Evolutionary conservation across 495 filamentous ascomycete species (phyloP).

Genomic region (Evansstolkia leycettana): DNA sequence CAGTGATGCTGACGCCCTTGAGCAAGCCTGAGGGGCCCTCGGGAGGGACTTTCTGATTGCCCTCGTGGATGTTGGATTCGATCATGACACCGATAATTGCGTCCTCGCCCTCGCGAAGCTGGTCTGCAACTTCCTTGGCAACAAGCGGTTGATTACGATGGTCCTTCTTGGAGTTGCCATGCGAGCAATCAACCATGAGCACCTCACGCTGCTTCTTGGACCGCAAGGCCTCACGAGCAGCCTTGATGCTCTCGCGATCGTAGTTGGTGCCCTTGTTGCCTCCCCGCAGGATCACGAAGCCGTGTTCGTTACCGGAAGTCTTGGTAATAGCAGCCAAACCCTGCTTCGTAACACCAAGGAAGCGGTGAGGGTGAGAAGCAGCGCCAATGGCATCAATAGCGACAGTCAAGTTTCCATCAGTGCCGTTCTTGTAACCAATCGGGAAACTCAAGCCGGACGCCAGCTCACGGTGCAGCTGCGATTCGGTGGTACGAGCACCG

Average conservation of each 20-base stretch:
- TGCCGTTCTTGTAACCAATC: slow-evolving; percentile 98
- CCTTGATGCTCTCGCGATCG: slow-evolving; percentile 67
- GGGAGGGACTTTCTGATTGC: slow-evolving; percentile 82
- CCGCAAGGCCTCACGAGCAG: slow-evolving; percentile 63
- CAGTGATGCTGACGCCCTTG: slow-evolving; percentile 93
- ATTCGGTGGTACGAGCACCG: slow-evolving; percentile 94
- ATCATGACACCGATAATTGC: slow-evolving; percentile 97
- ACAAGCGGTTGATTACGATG: slow-evolving; percentile 86
- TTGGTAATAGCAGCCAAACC: slow-evolving; percentile 90
- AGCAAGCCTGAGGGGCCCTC: slow-evolving; percentile 70
- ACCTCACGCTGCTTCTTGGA: slow-evolving; percentile 81
- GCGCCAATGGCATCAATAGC: slow-evolving; percentile 94
- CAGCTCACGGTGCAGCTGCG: slow-evolving; percentile 87
- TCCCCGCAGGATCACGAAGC: slow-evolving; percentile 90
- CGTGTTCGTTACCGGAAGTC: slow-evolving; percentile 87
- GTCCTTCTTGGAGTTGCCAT: slow-evolving; percentile 59
- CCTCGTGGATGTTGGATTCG: slow-evolving; percentile 94
- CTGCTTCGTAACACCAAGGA: slow-evolving; percentile 99
- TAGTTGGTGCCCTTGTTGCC: slow-evolving; percentile 93
- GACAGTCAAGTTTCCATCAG: slow-evolving; percentile 87
- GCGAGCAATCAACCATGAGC: slow-evolving; percentile 97
- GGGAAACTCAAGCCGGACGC: slow-evolving; percentile 97
- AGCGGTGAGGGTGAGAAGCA: slow-evolving; percentile 84
- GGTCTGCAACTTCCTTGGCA: slow-evolving; percentile 66
- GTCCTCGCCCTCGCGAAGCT: slow-evolving; percentile 76